Base-by-base conservation (phyloP, 2,329 filamentous ascomycete species). In the Metarhizium guizhouense region DNA sequence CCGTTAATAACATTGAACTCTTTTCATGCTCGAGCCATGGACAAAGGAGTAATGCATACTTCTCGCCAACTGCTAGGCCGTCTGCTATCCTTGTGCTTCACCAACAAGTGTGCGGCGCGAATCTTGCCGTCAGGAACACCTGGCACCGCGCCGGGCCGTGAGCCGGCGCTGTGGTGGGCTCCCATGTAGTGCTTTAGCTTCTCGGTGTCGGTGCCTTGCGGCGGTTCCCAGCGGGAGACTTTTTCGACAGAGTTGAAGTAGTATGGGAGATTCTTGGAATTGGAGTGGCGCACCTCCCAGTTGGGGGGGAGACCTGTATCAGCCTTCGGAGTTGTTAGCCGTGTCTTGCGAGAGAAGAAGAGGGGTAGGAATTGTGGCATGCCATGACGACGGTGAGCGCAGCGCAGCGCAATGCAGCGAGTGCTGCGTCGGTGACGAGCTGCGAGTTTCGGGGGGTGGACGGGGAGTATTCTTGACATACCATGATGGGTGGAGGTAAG, bases 181-280 rank as follows among this genome's bases (percentile, higher is more conserved):
- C 88, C 90, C 91, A 99, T 97, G 78, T 95, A 96, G 59, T 83
- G 73, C 80, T 96, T 97, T 61, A 99, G 83, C 74, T 88, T 90
- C 64, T 96, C 91, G 56, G 88, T 88, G 74, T 99, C 90, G 64
- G 92, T 94, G 61, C 86, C 89, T 48, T 82, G 71, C 8, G 94
- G 94, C 3, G 94, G 93, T 70, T 97, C 94, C 94, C 94, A 99
- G 74, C 90, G 84, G 60, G 94, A 97, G 69, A 90, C 85, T 71
- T 92, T 93, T 60, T 90, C 89, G 63, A 75, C 76, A 49, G 87
- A 78, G 74, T 96, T 95, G 86, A 96, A 97, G 79, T 97, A 99
- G 80, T 99, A 99, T 42, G 94, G 94, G 40, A 97, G 87, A 75
- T 95, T 95, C 79, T 96, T 97, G 73, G 90, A 95, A 78, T 96